Evolutionary conservation across 176 grass and related monocot genomes (phyloP), one percentile per base, ranked within the genome.

Genomic region (Paspalum notatum): DNA sequence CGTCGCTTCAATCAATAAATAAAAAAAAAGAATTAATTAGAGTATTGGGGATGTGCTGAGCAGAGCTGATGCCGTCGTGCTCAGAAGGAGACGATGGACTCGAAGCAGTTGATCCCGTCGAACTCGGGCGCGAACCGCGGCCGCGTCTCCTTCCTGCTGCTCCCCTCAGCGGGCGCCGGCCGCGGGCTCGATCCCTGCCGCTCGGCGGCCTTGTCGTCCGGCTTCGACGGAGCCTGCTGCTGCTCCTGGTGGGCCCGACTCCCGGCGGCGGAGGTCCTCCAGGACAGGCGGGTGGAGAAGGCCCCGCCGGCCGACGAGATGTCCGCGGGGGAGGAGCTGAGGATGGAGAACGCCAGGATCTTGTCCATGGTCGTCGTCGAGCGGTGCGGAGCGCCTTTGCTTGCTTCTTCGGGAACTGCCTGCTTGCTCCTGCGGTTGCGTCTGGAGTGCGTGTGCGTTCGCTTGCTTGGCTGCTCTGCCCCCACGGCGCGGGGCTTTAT

Each of bases 101-200:
- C 91, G 57, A 91, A 91, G 85, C 88, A 94, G 72, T 90, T 65
- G 72, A 94, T 50, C 18, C 85, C 85, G 48, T 94, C 91, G n/a
- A 94, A 90, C 79, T 94, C 91, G 5, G 69, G 77, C 55, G 91
- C 91, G 72, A 93, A 88, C 69, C 91, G 80, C 7, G 87, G 50
- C 76, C 25, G 59, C 10, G 52, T 2, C 72, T 66, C 51, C 58
- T 9, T 22, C 22, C 66, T 61, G 64, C 21, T 22, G 22, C 66
- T 61, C 64, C 21, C 59, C 55, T 48, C 45, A 14, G 71, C 10
- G 3, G 44, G 2, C 7, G 66, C 21, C 22, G 26, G 54, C 3
- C 57, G 65, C 24, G 78, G n/a, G 11, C 0, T 22, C 6, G 60
- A 48, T 22, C 18, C 18, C 68, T 24, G 65, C 55, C 17, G 39